Conservation (phyloP, 2,329 filamentous ascomycete genomes). For the Annulohypoxylon truncatum region DNA sequence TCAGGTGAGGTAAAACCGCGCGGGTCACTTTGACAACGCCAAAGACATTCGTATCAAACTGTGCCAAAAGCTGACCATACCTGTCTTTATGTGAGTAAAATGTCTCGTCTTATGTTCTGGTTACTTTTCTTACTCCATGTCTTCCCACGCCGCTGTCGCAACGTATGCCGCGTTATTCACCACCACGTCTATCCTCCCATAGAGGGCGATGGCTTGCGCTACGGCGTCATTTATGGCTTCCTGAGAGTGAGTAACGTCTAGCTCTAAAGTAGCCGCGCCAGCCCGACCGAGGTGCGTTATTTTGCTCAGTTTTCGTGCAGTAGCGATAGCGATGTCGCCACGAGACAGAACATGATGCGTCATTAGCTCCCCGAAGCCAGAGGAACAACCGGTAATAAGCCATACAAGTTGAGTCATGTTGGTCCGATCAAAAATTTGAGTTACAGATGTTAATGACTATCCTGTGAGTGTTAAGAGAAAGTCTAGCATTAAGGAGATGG, state of each 20-base stretch:
- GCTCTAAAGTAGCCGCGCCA: conserved; percentile 29
- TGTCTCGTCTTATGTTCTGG: background rate
- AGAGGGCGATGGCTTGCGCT: conserved; percentile 30
- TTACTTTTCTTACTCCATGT: conserved; percentile 29
- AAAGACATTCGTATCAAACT: conserved; percentile 39
- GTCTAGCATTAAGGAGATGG: background rate
- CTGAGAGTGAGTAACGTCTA: conserved; percentile 37
- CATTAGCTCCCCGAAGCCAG: conserved; percentile 35
- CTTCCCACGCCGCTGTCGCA: conserved; percentile 26
- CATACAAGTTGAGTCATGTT: conserved; percentile 35
- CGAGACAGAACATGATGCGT: conserved; percentile 26
- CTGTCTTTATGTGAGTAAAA: background rate
- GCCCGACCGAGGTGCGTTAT: conserved; percentile 27
- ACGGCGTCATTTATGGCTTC: conserved; percentile 22
- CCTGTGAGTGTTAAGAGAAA: background rate
- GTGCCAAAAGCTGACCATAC: conserved; percentile 26
- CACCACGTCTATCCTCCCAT: conserved; percentile 38
- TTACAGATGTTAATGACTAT: background rate
- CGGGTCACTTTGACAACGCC: conserved; percentile 33
- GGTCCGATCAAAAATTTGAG: background rate
- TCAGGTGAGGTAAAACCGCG: conserved; percentile 32
- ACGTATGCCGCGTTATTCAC: conserved; percentile 40
- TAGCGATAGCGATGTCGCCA: conserved; percentile 35
- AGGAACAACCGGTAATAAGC: conserved; percentile 39
- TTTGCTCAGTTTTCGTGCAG: conserved; percentile 27